Percentiles rank a stretch among this genome's conserved stretches.
phyloP scores from a whole-genome alignment of 1,139 yeast species.

The Saccharomyces hybrid region DNA sequence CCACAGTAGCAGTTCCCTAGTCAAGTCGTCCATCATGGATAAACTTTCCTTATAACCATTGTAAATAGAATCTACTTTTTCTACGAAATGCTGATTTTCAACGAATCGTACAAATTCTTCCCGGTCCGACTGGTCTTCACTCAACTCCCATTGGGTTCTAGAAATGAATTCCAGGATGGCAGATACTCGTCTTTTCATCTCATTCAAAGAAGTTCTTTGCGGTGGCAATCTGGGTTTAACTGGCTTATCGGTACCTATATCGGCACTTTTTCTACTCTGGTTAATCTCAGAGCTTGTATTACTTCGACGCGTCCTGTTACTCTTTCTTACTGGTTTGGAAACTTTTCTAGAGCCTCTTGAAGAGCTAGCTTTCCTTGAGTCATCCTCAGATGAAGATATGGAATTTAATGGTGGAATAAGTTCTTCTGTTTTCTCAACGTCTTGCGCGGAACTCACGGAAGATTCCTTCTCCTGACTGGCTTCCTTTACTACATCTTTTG shows the following conservation, averaged over 20 bases:
- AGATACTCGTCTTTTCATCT: conserved; percentile 78
- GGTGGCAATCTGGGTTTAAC: conserved; percentile 80
- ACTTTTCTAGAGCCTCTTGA: conserved; percentile 10
- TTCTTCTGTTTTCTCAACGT: background rate
- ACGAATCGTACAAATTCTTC: conserved; percentile 39
- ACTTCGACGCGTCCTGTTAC: conserved; percentile 12
- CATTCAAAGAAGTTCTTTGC: conserved; percentile 62
- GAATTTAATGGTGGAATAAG: conserved; percentile 1
- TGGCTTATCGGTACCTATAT: conserved; percentile 46
- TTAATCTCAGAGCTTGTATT: conserved; percentile 15
- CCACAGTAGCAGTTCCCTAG: conserved; percentile 65
- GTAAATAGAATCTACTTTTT: conserved; percentile 34
- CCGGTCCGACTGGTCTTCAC: conserved; percentile 57
- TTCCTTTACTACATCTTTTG: background rate
- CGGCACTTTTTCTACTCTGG: conserved; percentile 15
- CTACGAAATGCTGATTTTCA: conserved; percentile 35
- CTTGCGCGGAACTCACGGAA: background rate
- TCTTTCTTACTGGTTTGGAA: conserved; percentile 8
- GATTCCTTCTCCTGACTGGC: background rate
- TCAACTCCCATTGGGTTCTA: conserved; percentile 72
- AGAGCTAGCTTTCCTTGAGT: conserved; percentile 5
- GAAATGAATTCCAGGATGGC: conserved; percentile 88
- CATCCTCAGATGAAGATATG: conserved; percentile 12
- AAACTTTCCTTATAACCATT: conserved; percentile 52
- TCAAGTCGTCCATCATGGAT: conserved; percentile 57